Evolutionary conservation across 441 rosid species (phyloP).

Genomic region (Brassica balearica): DNA sequence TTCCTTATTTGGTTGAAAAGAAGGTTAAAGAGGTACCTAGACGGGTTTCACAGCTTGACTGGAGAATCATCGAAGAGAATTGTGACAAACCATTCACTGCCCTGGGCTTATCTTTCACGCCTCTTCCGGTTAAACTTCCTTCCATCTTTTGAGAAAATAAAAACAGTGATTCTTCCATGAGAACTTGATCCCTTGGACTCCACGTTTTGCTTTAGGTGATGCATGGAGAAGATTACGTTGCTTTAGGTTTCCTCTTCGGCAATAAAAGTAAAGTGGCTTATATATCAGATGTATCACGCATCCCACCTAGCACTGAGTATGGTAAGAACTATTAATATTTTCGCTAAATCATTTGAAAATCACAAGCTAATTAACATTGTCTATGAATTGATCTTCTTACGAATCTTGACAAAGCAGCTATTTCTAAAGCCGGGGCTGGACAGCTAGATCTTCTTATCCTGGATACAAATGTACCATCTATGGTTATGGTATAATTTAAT

Average conservation of each 20-base stretch:
- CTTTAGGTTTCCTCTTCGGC: conserved; percentile 89
- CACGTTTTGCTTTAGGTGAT: conserved; percentile 63
- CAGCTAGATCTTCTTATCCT: conserved; percentile 90
- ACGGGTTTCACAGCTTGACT: conserved; percentile 79
- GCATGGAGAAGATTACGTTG: conserved; percentile 96
- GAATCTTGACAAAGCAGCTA: conserved; percentile 54
- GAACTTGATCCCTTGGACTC: conserved; percentile 7
- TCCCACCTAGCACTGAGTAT: conserved; percentile 76
- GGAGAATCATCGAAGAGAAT: conserved; percentile 80
- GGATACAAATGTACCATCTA: conserved; percentile 60
- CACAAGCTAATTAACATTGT: conserved; percentile 1
- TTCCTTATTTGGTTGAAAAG: conserved; percentile 79
- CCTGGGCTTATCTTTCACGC: conserved; percentile 73
- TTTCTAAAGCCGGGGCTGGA: conserved; percentile 78
- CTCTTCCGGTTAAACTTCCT: conserved; percentile 70
- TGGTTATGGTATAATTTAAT: conserved; percentile 14
- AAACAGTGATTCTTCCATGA: conserved; percentile 1
- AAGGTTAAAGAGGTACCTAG: conserved; percentile 76
- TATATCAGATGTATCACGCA: conserved; percentile 87
- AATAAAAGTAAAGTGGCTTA: conserved; percentile 74
- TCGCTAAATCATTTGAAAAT: conserved; percentile 37
- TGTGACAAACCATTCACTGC: conserved; percentile 75
- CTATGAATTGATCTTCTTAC: not conserved
- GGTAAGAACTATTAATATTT: conserved; percentile 42
- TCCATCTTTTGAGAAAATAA: not conserved